A percentile compares a stretch with the other conserved stretches of the same genome.
Conservation (phyloP, 148 eudicot species). For the Silene conica region DNA sequence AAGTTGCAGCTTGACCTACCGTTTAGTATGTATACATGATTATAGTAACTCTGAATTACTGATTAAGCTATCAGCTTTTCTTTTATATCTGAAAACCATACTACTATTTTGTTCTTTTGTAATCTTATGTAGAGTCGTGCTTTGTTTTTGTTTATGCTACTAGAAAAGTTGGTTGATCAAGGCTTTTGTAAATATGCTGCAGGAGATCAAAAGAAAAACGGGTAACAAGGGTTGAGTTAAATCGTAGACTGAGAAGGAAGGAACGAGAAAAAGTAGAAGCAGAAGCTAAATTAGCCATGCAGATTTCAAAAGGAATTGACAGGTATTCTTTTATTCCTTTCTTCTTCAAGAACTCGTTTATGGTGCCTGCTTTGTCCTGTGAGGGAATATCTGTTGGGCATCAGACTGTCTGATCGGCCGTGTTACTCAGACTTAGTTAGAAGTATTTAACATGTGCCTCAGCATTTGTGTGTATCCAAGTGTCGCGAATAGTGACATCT, state of each 20-base stretch:
- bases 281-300: constrained; percentile 48
- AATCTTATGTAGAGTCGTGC: neutral
- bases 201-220: constrained; percentile 53
- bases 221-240: constrained; percentile 65
- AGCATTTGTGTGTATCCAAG: too few relatives aligned
- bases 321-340: constrained; percentile 32
- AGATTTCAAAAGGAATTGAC: constrained; percentile 77
- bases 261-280: constrained; percentile 52
- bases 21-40: too few relatives aligned
- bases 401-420: neutral
- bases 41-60: too few relatives aligned
- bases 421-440: too few relatives aligned
- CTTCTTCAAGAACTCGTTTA: neutral
- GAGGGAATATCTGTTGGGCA: neutral
- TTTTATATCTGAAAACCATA: too few relatives aligned
- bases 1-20: too few relatives aligned
- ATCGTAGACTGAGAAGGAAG: constrained; percentile 64
- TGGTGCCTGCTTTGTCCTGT: neutral
- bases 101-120: too few relatives aligned
- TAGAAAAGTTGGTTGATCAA: neutral
- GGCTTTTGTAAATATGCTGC: constrained; percentile 19
- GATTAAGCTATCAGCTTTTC: too few relatives aligned
- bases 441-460: too few relatives aligned
- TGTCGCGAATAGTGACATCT: too few relatives aligned
- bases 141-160: neutral